These are phyloP conservation scores for Xylaria sp. DNA, from an alignment of 2,329 filamentous ascomycete species.

Conservation along the genomic window DNA sequence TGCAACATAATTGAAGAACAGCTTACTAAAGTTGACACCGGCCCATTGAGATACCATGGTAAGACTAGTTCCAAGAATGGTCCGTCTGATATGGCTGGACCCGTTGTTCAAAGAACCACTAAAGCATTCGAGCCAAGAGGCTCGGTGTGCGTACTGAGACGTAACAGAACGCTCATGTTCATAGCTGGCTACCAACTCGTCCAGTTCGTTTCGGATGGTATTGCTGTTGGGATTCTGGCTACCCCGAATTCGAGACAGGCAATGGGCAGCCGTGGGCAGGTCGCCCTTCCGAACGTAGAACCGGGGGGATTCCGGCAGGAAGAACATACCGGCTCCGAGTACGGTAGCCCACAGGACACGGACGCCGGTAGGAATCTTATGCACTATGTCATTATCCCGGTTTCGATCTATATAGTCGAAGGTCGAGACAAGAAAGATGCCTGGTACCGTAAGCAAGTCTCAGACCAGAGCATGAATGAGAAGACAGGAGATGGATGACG, in stretches of 20 bases:
- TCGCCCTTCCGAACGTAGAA: constrained; percentile 77
- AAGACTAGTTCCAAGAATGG: constrained; percentile 64
- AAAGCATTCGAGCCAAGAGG: constrained; percentile 65
- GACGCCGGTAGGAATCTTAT: constrained; percentile 74
- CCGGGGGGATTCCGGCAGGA: constrained; percentile 80
- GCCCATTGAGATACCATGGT: constrained; percentile 83
- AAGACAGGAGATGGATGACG: background rate
- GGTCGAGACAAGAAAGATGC: constrained; percentile 64
- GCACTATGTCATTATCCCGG: constrained; percentile 53
- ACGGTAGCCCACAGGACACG: constrained; percentile 79
- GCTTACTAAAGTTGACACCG: constrained; percentile 66
- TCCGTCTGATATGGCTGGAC: constrained; percentile 65
- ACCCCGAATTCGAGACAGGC: constrained; percentile 60
- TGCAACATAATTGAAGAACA: background rate
- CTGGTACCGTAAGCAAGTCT: constrained; percentile 4
- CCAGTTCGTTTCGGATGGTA: constrained; percentile 71
- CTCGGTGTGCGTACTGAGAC: constrained; percentile 58
- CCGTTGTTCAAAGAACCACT: constrained; percentile 55
- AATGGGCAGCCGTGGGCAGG: constrained; percentile 56
- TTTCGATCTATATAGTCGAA: constrained; percentile 68
- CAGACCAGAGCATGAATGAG: background rate
- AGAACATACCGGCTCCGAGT: constrained; percentile 63
- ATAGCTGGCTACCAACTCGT: constrained; percentile 84
- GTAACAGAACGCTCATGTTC: constrained; percentile 73
- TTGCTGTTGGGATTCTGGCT: constrained; percentile 68